These are phyloP conservation scores for Tolypocladium album DNA, from an alignment of 2,329 filamentous ascomycete genomes.

Conservation along the genomic window DNA sequence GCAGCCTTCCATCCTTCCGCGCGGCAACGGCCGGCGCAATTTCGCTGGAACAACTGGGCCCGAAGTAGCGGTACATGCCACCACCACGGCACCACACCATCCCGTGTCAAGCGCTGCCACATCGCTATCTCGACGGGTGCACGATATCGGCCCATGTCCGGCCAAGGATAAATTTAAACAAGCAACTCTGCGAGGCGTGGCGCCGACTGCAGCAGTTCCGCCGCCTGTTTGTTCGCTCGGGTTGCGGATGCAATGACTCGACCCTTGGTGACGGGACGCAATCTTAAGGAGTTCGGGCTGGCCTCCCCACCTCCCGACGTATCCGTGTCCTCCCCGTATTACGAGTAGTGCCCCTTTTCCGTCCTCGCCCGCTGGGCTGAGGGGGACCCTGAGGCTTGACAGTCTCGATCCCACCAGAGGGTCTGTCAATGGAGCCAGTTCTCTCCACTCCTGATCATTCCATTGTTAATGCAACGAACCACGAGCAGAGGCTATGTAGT, in stretches of 20 bases:
- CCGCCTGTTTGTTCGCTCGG: neutral
- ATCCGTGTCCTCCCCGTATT: neutral
- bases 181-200: neutral
- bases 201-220: neutral
- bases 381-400: neutral
- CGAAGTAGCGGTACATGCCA: conserved; percentile 10
- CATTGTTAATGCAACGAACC: neutral
- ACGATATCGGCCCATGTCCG: neutral
- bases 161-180: neutral
- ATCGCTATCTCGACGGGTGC: neutral
- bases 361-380: neutral
- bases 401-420: neutral
- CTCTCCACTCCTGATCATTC: neutral
- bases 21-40: conserved; percentile 3
- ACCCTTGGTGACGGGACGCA: neutral
- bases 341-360: neutral
- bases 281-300: neutral
- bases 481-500: too few relatives aligned
- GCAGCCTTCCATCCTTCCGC: neutral
- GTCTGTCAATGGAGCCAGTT: neutral
- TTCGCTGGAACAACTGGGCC: conserved; percentile 3
- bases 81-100: neutral
- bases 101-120: neutral
- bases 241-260: neutral
- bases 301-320: neutral